Evolutionary conservation across 2,329 filamentous ascomycete genomes (phyloP), one percentile per base, ranked within the genome.

Genomic region (Aureobasidium sp.): DNA sequence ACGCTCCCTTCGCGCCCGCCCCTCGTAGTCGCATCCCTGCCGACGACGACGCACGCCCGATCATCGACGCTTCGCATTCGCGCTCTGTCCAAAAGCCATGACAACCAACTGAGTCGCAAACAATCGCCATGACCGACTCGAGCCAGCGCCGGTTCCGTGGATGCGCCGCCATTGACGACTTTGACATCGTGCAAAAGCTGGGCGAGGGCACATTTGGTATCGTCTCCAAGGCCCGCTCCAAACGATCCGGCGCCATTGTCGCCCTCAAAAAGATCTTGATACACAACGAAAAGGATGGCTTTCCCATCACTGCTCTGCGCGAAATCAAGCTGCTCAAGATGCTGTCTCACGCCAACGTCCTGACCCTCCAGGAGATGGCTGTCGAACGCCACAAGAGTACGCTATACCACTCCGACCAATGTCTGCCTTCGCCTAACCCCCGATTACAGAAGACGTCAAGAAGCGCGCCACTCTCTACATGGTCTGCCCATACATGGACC

Each of bases 201-300:
- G 93, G 93, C 68, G 93, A 97, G 74, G 93, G 93, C 64, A 97
- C 93, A 25, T 97, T 97, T 77, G 93, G 93, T 67, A 91, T 97
- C 78, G 94, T 97, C 42, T 91, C 96, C 75, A 94, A 93, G 71
- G 94, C 91, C 64, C 84, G 84, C 65, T 91, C 89, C 31, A 87
- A 85, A 70, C 88, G 83, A 70, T 89, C 86, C 1, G 88, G 89
- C 60, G 82, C 84, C 27, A 75, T 93, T 49, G 89, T 96, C 64
- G 94, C 94, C 4, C 76, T 99, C 71, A 99, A 99, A 80, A 97
- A 97, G 82, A 99, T 99, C 67, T 85, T 99, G 67, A 97, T 97
- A 90, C 94, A 97, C 74, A 96, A 97, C 74, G 94, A 99, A 79
- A 97, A 97, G 74, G 94, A 99, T 76, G 94, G 94, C 55, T 99